Evolutionary conservation across 352 stramenopile genomes (phyloP), one percentile per base, ranked within the genome.

Genomic region (Pilasporangium apinafurcum): DNA sequence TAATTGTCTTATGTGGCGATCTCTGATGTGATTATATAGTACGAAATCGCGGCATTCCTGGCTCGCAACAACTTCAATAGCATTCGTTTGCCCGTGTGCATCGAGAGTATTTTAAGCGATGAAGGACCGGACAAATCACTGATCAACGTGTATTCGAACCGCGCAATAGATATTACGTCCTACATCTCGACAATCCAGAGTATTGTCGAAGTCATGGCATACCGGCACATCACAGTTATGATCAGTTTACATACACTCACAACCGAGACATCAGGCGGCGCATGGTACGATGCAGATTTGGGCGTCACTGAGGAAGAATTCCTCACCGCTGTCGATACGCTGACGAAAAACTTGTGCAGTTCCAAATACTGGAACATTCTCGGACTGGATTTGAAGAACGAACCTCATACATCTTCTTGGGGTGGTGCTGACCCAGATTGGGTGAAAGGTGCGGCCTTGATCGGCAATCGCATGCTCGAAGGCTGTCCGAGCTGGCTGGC

Each of bases 271-370:
- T 66, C 59, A 26, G 63, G 59, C 17, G 48, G 56, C 26, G 40
- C 70, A 8, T 75, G 63, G 63, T 68, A 72, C 47, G 67, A 63
- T n/a, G n/a, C n/a, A n/a, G n/a, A n/a, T n/a, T n/a, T n/a, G n/a
- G n/a, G n/a, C 30, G 32, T 64, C 17, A 40, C 45, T 5, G 47
- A 67, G 14, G 50, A 59, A 8, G 48, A 34, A n/a, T 75, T 64
- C 37, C 53, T 71, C 28, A 27, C 53, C 13, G 9, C 64, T 5
- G 61, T 75, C 38, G 64, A 71, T 31, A 58, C 55, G 5, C 34
- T 76, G 0, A 69, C 65, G 9, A 50, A 63, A 25, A 65, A 53
- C n/a, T 44, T 20, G 8, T 20, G 16, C 40, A 58, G 36, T 72
- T 70, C 47, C 57, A 67, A 13, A 59, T 76, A 59, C 31, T 61